Evolutionary conservation across 768 basidiomycete species (phyloP), one percentile per base, ranked within the genome.

Genomic region (Termitomyces sp.): DNA sequence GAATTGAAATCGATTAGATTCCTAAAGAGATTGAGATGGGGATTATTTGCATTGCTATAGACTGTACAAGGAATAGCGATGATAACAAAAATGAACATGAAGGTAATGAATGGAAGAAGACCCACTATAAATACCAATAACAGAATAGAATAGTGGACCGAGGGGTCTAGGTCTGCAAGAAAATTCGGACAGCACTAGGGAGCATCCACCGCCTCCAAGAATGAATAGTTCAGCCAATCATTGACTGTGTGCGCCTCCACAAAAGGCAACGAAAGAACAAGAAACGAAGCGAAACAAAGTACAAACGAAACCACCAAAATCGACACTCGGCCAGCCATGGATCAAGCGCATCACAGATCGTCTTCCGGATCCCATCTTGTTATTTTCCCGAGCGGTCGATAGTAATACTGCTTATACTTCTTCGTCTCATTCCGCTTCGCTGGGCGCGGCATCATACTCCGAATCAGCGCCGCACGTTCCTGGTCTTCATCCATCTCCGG

Each of bases 371-470:
- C 88, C 88, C 88, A 91, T 64, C 83, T 75, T 44, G 83, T 82
- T 24, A 87, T 84, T 73, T 88, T 91, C 32, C 74, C 86, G 59
- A 92, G 71, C 9, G 90, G 90, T 30, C 79, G 78, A 74, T 85
- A 92, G 72, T 92, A 93, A 72, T 93, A 93, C 69, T 90, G 87
- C 70, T 92, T 92, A 60, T 87, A 88, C 73, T 90, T 87, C 79
- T 87, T 91, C 69, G 89, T 92, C 71, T 84, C 88, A 47, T 74
- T 85, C 54, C 90, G 74, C 72, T 91, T 92, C 55, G 78, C 87
- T 22, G 85, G 81, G 14, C 87, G 82, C 1, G 88, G 88, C 88
- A 89, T 89, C 77, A 89, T 84, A 59, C 83, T 85, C 65, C 76
- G 71, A 56, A 91, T 81, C 58, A 90, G 70, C 62, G 75, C 69